Evolutionary conservation across 2,329 filamentous ascomycete genomes (phyloP).

Genomic region (Alternaria sp.): DNA sequence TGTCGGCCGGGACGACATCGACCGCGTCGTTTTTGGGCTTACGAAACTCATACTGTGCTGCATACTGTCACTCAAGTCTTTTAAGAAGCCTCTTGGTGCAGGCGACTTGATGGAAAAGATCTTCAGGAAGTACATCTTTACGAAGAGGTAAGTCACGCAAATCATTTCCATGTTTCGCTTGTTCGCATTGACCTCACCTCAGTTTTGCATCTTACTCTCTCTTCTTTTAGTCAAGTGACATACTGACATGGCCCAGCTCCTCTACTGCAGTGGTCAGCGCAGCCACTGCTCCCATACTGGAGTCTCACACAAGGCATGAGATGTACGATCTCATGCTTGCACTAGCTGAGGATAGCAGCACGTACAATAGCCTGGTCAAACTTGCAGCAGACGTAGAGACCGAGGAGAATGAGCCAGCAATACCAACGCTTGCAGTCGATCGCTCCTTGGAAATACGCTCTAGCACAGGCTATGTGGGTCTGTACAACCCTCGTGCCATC

Average conservation of each 20-base stretch:
- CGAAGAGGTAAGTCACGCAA: constrained; percentile 21
- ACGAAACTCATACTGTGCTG: constrained; percentile 50
- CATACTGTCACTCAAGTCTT: constrained; percentile 48
- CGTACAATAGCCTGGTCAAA: constrained; percentile 37
- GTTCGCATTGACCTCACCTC: not conserved
- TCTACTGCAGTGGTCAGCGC: constrained; percentile 17
- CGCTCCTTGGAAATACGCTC: constrained; percentile 73
- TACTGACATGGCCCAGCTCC: constrained; percentile 10
- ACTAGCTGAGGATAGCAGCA: constrained; percentile 40
- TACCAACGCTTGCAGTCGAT: constrained; percentile 64
- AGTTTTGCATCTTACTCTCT: not conserved
- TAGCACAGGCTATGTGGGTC: constrained; percentile 80
- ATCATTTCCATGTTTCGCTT: not conserved
- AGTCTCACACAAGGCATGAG: constrained; percentile 43
- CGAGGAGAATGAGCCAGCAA: constrained; percentile 60
- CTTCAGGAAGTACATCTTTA: constrained; percentile 48
- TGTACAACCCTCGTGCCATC: constrained; percentile 93
- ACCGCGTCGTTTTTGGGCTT: constrained; percentile 48
- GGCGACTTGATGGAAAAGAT: constrained; percentile 37
- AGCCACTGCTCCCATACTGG: constrained; percentile 39
- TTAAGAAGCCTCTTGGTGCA: constrained; percentile 46
- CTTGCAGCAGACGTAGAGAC: constrained; percentile 29
- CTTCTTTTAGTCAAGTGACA: not conserved
- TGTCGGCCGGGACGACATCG: constrained; percentile 44
- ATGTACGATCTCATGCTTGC: constrained; percentile 46